Evolutionary conservation across 2,329 filamentous ascomycete genomes (phyloP).

Genomic region (Pseudopithomyces maydicus): DNA sequence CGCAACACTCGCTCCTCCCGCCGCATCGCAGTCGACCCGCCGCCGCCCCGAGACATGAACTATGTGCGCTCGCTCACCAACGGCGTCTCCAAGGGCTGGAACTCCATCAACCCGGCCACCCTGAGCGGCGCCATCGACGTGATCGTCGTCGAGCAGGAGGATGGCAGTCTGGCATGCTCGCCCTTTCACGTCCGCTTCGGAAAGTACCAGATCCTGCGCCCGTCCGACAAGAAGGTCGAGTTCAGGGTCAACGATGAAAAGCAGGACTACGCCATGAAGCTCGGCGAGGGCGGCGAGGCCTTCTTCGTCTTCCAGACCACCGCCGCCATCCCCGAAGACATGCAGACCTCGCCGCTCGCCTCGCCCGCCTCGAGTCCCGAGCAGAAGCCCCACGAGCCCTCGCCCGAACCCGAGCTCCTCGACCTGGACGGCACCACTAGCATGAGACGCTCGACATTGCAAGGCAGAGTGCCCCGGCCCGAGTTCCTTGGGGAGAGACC

Average conservation of each 20-base stretch:
- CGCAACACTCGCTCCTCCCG: background rate
- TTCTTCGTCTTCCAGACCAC: constrained; percentile 99
- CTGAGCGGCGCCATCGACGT: constrained; percentile 98
- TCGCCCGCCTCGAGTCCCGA: constrained; percentile 86
- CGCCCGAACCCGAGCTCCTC: constrained; percentile 70
- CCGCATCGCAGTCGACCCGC: constrained; percentile 9
- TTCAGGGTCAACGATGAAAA: constrained; percentile 92
- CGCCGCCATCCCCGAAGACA: constrained; percentile 84
- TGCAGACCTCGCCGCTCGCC: constrained; percentile 93
- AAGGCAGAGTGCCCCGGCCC: constrained; percentile 32
- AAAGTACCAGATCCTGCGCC: constrained; percentile 94
- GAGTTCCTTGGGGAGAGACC: constrained; percentile 27
- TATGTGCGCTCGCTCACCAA: constrained; percentile 96
- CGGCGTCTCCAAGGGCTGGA: constrained; percentile 98
- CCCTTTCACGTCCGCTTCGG: constrained; percentile 99
- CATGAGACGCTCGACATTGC: constrained; percentile 32
- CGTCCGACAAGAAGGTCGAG: constrained; percentile 98
- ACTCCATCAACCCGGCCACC: constrained; percentile 97
- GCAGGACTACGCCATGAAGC: constrained; percentile 96
- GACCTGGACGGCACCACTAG: constrained; percentile 61
- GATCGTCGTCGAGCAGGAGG: constrained; percentile 95
- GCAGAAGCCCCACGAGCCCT: constrained; percentile 56
- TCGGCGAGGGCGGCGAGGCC: constrained; percentile 95
- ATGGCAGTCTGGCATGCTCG: constrained; percentile 85
- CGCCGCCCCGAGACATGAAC: constrained; percentile 68